Evolutionary conservation across 1,284 basidiomycete genomes (phyloP), one percentile per base, ranked within the genome.

Genomic region (Rhodotorula sp.): DNA sequence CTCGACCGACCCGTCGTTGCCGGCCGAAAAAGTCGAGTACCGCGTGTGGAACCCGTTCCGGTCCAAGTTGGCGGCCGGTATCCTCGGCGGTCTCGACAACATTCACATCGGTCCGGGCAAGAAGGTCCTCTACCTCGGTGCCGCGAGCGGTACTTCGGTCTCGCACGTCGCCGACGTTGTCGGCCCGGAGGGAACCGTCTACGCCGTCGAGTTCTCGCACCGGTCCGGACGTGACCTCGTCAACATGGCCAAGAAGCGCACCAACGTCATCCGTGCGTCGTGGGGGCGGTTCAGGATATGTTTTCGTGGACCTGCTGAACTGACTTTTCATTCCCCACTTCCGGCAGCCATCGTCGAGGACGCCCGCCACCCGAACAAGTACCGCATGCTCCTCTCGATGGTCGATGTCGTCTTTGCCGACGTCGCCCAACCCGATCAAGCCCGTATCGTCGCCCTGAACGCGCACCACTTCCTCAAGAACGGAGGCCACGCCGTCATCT

Each of bases 11-110:
- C 70, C 95, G 77, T 90, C 92, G 15, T 87, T 88, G 7, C 87
- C 86, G 62, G 86, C 87, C 69, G 90, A 91, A 62, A 99, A 99
- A 85, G 86, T 89, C 78, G 95, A 99, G 83, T 99, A 98, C 84
- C 87, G 95, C 72, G 97, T 99, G 49, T 99, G 95, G 95, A 99
- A 99, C 85, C 97, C 95, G 69, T 99, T 99, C 89, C 87, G 97
- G 77, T 90, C 88, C 81, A 99, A 99, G 86, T 84, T 99, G 78
- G 97, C 95, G 49, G 95, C 95, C 55, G 97, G 95, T 84, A 92
- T 99, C 66, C 85, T 99, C 69, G 93, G 94, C 79, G 97, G 95
- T 81, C 85, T 99, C 80, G 95, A 97, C 81, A 84, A 93, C 78
- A 94, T 99, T 77, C 94, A 88, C 84, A 95, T 99, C 80, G 87